phyloP scores from a whole-genome alignment of 2,329 filamentous ascomycete species.

The Stagonosporopsis cucurbitacearum region DNA sequence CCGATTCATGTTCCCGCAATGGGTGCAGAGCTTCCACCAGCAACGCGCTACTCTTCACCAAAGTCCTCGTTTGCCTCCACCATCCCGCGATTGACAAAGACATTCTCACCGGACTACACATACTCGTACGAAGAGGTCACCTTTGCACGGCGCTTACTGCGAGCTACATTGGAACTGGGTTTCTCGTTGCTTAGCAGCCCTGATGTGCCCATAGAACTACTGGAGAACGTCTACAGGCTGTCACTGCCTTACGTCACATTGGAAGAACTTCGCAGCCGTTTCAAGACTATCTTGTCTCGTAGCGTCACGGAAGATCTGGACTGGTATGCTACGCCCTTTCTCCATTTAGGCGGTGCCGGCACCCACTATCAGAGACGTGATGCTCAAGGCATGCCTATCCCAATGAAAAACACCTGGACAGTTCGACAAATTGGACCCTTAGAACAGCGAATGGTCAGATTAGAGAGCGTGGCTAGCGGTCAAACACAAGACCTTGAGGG shows the following conservation, averaged over 20 bases:
- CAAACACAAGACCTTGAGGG: slow-evolving; percentile 32
- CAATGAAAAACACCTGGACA: slow-evolving; percentile 40
- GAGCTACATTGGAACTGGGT: slow-evolving; percentile 68
- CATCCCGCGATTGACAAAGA: slow-evolving; percentile 23
- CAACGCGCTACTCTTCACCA: not conserved
- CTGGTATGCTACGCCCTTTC: slow-evolving; percentile 66
- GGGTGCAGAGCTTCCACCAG: slow-evolving; percentile 12
- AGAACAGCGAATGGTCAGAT: slow-evolving; percentile 33
- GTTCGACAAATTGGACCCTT: slow-evolving; percentile 44
- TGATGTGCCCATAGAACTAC: slow-evolving; percentile 31
- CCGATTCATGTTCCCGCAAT: slow-evolving; percentile 35
- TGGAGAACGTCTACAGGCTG: slow-evolving; percentile 69
- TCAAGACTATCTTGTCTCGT: slow-evolving; percentile 50
- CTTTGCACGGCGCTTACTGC: slow-evolving; percentile 74
- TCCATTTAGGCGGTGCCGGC: slow-evolving; percentile 71
- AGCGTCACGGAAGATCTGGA: slow-evolving; percentile 60
- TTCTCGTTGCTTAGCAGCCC: slow-evolving; percentile 64
- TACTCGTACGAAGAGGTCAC: slow-evolving; percentile 69
- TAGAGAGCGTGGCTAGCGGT: slow-evolving; percentile 24
- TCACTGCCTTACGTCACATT: slow-evolving; percentile 64
- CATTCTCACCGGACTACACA: slow-evolving; percentile 53
- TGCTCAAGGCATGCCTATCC: slow-evolving; percentile 46
- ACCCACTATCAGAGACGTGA: slow-evolving; percentile 64
- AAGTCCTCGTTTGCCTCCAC: slow-evolving; percentile 27
- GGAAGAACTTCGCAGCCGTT: slow-evolving; percentile 49